Conservation (phyloP, 1,284 basidiomycete genomes). For the Pyrrhoderma lamaoense region DNA sequence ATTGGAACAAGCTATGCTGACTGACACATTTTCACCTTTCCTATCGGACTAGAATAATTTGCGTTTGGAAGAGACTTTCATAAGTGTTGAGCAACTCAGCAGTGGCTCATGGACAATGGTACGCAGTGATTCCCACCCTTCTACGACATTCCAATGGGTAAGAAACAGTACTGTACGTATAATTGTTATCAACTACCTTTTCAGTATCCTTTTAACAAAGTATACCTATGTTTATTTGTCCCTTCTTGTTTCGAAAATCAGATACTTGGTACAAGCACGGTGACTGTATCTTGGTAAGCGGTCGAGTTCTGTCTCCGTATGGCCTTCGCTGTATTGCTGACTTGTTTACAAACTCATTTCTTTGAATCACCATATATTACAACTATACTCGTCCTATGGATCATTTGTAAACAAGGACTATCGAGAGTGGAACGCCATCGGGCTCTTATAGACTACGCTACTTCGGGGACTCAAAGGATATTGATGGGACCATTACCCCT, state of each 20-base stretch:
- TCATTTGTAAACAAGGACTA: too few relatives aligned
- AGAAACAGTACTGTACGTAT: conserved; percentile 45
- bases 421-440: conserved; percentile 58
- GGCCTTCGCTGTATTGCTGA: background rate
- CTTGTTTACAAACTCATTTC: background rate
- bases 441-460: conserved; percentile 68
- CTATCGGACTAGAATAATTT: conserved; percentile 59
- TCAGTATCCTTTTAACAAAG: too few relatives aligned
- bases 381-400: background rate
- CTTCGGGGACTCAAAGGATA: conserved; percentile 66
- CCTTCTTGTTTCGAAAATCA: too few relatives aligned
- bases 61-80: conserved; percentile 65
- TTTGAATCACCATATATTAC: conserved; percentile 2
- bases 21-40: background rate
- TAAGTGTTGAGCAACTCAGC: conserved; percentile 53
- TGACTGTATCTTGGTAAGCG: conserved; percentile 56
- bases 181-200: background rate
- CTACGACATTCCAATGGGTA: conserved; percentile 65
- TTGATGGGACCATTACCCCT: conserved; percentile 46
- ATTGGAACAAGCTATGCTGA: background rate
- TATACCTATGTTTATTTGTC: too few relatives aligned
- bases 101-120: conserved; percentile 48
- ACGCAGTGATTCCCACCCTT: conserved; percentile 74
- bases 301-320: too few relatives aligned
- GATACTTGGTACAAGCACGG: conserved; percentile 54